Conservation (phyloP, 306 rosid species). For the Sophora flavescens region DNA sequence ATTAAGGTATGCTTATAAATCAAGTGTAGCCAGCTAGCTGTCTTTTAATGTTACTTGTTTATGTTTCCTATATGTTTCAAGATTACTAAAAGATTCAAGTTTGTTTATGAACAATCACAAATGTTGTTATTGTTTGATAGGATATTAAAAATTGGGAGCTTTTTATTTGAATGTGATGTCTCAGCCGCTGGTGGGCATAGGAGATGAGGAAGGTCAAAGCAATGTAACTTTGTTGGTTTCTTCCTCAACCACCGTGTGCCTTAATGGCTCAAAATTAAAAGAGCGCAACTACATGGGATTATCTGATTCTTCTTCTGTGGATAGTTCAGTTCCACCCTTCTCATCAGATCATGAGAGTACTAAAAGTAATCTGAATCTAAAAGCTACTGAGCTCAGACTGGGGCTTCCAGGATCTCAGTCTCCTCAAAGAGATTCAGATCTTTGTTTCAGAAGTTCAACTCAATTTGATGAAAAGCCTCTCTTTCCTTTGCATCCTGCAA, state of each 20-base stretch:
- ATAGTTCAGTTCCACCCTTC: slow-evolving; percentile 63
- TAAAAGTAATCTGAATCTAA: slow-evolving; percentile 68
- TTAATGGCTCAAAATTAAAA: slow-evolving; percentile 58
- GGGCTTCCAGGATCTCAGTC: slow-evolving; percentile 94
- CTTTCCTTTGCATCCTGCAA: slow-evolving; percentile 71
- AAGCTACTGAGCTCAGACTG: slow-evolving; percentile 88
- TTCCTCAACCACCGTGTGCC: slow-evolving; percentile 61
- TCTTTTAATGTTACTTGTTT: slow-evolving; percentile 33
- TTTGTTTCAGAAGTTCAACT: slow-evolving; percentile 57
- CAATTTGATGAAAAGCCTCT: slow-evolving; percentile 72
- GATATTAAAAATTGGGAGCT: slow-evolving; percentile 43
- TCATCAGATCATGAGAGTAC: slow-evolving; percentile 47
- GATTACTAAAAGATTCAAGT: neutral
- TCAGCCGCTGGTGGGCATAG: slow-evolving; percentile 59
- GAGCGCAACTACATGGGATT: slow-evolving; percentile 87
- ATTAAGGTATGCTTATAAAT: neutral
- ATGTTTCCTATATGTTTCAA: slow-evolving; percentile 7
- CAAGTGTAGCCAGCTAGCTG: slow-evolving; percentile 32
- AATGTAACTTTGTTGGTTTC: slow-evolving; percentile 62
- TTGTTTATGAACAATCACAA: slow-evolving; percentile 31
- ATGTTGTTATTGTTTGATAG: slow-evolving; percentile 42
- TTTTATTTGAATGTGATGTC: slow-evolving; percentile 60
- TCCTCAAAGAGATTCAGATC: slow-evolving; percentile 70
- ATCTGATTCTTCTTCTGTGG: slow-evolving; percentile 73
- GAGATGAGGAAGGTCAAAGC: slow-evolving; percentile 72